A percentile compares a stretch with the other conserved stretches of the same genome.
These are phyloP conservation scores for Boletus sp. DNA, from an alignment of 1,284 basidiomycete species.

Conservation along the genomic window DNA sequence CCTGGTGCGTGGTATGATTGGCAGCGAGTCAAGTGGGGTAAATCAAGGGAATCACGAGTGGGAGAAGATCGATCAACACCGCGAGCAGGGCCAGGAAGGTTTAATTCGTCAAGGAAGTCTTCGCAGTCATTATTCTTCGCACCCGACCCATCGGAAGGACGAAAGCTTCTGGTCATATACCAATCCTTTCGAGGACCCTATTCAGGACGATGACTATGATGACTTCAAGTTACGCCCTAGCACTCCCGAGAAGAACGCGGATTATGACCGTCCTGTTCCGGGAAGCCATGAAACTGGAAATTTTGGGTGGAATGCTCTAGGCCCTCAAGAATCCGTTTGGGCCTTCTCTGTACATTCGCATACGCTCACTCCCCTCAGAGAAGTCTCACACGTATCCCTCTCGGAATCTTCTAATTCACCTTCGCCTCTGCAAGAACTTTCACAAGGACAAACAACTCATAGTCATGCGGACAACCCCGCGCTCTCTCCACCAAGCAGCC, in stretches of 20 bases:
- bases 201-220: constrained; percentile 22
- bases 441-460: constrained; percentile 26
- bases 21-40: constrained; percentile 36
- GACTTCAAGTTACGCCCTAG: constrained; percentile 13
- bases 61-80: constrained; percentile 41
- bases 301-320: constrained; percentile 26
- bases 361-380: constrained; percentile 28
- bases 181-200: constrained; percentile 29
- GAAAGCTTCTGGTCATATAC: constrained; percentile 23
- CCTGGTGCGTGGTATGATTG: constrained; percentile 32
- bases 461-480: constrained; percentile 23
- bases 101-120: constrained; percentile 22
- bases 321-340: constrained; percentile 26
- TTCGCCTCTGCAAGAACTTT: constrained; percentile 27
- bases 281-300: constrained; percentile 26
- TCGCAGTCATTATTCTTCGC: constrained; percentile 9
- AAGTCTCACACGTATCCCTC: constrained; percentile 22
- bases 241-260: constrained; percentile 20
- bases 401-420: constrained; percentile 26
- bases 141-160: constrained; percentile 11
- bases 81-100: constrained; percentile 16
- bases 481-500: constrained; percentile 7
- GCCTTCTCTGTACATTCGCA: constrained; percentile 29
- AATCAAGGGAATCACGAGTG: constrained; percentile 27
- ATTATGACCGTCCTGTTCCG: constrained; percentile 38